These are phyloP conservation scores for Umbelopsis isabellina DNA, from an alignment of 192 early-diverging fungal genomes.

Conservation along the genomic window DNA sequence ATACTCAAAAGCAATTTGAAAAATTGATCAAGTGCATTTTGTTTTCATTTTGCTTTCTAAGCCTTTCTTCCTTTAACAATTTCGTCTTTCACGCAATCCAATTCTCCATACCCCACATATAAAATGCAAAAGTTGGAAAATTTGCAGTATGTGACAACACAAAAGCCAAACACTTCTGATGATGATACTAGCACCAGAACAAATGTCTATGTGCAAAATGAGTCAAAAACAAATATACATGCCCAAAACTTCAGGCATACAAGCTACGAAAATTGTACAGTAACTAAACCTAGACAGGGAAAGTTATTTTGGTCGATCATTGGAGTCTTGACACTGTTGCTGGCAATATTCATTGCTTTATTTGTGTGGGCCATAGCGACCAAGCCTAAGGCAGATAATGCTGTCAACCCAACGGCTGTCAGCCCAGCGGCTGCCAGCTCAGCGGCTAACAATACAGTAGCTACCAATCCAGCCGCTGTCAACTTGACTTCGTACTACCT, in stretches of 20 bases:
- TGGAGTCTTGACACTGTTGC: not conserved
- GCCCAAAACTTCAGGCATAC: not conserved
- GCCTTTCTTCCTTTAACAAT: too few relatives aligned
- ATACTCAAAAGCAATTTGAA: too few relatives aligned
- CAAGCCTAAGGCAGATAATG: not conserved
- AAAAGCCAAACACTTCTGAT: conserved; percentile 13
- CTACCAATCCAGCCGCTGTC: not conserved
- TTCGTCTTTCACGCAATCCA: too few relatives aligned
- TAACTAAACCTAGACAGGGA: not conserved
- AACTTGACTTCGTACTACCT: not conserved
- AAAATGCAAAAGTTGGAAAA: too few relatives aligned
- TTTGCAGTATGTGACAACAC: not conserved
- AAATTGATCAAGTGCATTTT: not conserved
- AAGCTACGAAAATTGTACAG: not conserved
- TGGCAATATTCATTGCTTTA: not conserved
- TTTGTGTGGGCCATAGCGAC: not conserved
- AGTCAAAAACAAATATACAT: not conserved
- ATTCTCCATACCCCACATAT: too few relatives aligned
- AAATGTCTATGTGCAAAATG: not conserved
- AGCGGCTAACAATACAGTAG: not conserved
- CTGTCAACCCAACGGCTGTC: not conserved
- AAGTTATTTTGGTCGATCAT: not conserved
- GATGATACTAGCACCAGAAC: not conserved
- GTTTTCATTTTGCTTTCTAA: not conserved
- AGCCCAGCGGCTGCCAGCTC: not conserved